Percentiles rank a stretch among this genome's conserved stretches.
Conservation (phyloP, 2,329 filamentous ascomycete genomes). For the Aureobasidium sp. region DNA sequence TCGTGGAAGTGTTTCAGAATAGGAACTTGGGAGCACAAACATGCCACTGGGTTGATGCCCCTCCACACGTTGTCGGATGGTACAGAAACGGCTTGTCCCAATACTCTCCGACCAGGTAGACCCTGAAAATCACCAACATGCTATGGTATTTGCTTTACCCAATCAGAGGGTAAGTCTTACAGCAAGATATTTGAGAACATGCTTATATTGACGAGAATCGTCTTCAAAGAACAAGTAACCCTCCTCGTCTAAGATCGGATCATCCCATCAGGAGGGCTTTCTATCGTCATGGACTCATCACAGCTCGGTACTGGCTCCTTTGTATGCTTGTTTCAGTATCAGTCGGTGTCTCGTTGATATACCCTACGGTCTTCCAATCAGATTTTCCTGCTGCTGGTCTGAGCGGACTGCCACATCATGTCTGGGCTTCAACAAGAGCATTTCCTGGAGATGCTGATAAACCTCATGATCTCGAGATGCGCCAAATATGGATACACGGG, state of each 20-base stretch:
- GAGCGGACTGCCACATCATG: conserved; percentile 67
- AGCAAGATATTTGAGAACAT: neutral
- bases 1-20: neutral
- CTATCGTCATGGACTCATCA: conserved; percentile 61
- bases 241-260: conserved; percentile 55
- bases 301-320: conserved; percentile 65
- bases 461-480: conserved; percentile 68
- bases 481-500: conserved; percentile 74
- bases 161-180: conserved; percentile 59
- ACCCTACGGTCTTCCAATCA: conserved; percentile 67
- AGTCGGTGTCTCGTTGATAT: conserved; percentile 62
- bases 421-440: conserved; percentile 69
- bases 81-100: neutral
- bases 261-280: conserved; percentile 61
- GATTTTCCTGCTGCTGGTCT: conserved; percentile 64
- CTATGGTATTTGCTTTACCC: conserved; percentile 57
- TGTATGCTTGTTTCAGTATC: conserved; percentile 69
- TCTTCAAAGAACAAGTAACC: conserved; percentile 59
- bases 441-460: conserved; percentile 43
- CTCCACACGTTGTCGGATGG: neutral
- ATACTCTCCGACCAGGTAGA: neutral
- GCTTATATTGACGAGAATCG: neutral
- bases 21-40: neutral
- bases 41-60: neutral
- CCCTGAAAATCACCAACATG: conserved; percentile 22